Percentiles rank a stretch among this genome's conserved stretches.
Conservation (phyloP, 331 rosid genomes). For the Cydonia oblonga region DNA sequence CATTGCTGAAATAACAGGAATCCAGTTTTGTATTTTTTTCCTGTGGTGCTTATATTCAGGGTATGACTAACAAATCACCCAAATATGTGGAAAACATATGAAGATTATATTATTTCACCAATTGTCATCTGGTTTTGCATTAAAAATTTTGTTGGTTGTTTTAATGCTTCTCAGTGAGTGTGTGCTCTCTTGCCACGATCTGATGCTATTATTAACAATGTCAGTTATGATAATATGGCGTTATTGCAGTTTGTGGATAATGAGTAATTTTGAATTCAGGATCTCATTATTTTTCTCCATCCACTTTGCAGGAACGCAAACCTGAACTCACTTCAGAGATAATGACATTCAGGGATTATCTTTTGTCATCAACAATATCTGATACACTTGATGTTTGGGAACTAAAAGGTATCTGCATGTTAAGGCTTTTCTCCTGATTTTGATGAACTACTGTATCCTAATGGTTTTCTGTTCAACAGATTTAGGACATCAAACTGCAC, state of each 20-base stretch:
- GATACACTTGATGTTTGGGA: conserved; percentile 98
- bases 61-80: not conserved
- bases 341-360: conserved; percentile 91
- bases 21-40: not conserved
- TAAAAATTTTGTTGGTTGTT: not conserved
- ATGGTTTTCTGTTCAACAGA: conserved; percentile 38
- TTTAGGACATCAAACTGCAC: conserved; percentile 96
- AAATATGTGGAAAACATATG: not conserved
- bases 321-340: conserved; percentile 78
- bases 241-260: not conserved
- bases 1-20: not conserved
- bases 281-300: not conserved
- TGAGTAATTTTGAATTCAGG: not conserved
- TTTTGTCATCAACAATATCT: conserved; percentile 76
- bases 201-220: not conserved
- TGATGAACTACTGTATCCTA: conserved; percentile 1
- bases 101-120: not conserved
- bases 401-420: conserved; percentile 56
- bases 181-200: not conserved
- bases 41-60: not conserved
- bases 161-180: not conserved
- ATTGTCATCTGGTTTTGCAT: not conserved
- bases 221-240: not conserved
- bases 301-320: conserved; percentile 65
- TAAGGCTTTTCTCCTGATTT: conserved; percentile 5